Base-by-base conservation (phyloP, 345 rosid species). In the Euphorbia pulcherrima region DNA sequence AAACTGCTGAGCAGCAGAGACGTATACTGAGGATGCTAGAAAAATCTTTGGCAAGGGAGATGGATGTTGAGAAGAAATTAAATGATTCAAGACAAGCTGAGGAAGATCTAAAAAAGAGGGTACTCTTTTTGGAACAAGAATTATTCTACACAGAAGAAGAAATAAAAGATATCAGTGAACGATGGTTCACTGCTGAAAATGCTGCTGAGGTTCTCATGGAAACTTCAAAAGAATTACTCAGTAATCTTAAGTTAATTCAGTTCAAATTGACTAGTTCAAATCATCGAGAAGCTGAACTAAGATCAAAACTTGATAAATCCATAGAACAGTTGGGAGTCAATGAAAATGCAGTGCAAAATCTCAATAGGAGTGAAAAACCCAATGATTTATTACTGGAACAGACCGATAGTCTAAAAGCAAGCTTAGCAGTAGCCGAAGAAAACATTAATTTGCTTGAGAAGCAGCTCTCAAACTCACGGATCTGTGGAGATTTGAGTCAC, bases 1-100 rank as follows among this genome's bases (percentile, higher is more conserved):
- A 89, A 77, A 90, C 95, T n/a, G 86, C 86, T 67, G 89, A 85
- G 65, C 92, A 94, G 65, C 92, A 89, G 65, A 86, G 86, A 62
- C 81, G 85, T 54, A 75, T 86, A 74, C 78, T 94, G 81, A 89
- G 90, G 80, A 87, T 90, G 95, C 88, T 94, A 58, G 99, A 90
- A 83, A 89, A 86, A 72, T 89, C 99, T 66, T 79, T 94, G 85
- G 97, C 97, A 8, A 88, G 87, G 72, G 99, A 94, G 81, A 79
- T 94, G 79, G 97, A 94, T 72, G 83, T 87, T 53, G 96, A 94
- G 75, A 85, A 87, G 84, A 91, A 88, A 73, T 75, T 91, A 67
- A 75, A 75, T 16, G 97, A 94, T 65, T 83, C 95, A 35, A 84
- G 83, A 76, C 84, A 81, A 65, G 52, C 51, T 12, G 93, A 88